These are phyloP conservation scores for Knoxia roxburghii DNA, from an alignment of 257 asterid genomes.

Conservation along the genomic window DNA sequence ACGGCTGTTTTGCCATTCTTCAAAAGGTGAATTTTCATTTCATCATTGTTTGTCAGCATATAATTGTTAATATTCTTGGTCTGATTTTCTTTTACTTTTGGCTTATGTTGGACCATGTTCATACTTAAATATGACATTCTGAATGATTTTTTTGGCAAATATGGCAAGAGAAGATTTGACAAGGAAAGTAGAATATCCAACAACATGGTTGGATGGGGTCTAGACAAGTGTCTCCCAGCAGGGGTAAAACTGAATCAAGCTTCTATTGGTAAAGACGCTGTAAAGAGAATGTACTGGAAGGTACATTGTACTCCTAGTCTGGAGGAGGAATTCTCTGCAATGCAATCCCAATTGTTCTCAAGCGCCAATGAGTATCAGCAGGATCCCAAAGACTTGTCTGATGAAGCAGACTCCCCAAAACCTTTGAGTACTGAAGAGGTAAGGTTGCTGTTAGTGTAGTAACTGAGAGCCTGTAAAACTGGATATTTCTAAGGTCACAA, in stretches of 20 bases:
- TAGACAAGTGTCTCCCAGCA: slow-evolving; percentile 14
- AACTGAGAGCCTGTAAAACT: neutral
- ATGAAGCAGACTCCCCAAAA: slow-evolving; percentile 21
- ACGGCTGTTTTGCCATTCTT: slow-evolving; percentile 30
- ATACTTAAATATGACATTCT: slow-evolving; percentile 11
- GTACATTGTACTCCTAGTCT: slow-evolving; percentile 38
- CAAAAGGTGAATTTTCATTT: slow-evolving; percentile 28
- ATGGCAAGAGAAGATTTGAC: slow-evolving; percentile 30
- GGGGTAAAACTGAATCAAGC: slow-evolving; percentile 23
- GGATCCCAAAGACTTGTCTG: slow-evolving; percentile 24
- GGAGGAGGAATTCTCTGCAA: slow-evolving; percentile 46
- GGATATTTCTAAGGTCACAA: neutral
- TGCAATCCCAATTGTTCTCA: slow-evolving; percentile 29
- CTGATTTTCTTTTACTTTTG: neutral
- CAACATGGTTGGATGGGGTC: slow-evolving; percentile 20
- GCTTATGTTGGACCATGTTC: slow-evolving; percentile 12
- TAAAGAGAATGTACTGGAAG: slow-evolving; percentile 24
- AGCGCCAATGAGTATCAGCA: slow-evolving; percentile 21
- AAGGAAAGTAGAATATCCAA: slow-evolving; percentile 26
- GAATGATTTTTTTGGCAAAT: slow-evolving; percentile 4
- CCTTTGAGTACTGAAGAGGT: slow-evolving; percentile 58
- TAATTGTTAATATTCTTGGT: neutral
- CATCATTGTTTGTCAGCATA: neutral
- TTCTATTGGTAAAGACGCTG: slow-evolving; percentile 22
- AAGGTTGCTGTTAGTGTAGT: slow-evolving; percentile 7